Evolutionary conservation across 1,284 basidiomycete species (phyloP).

Genomic region (Coniferiporia sulphurascens): DNA sequence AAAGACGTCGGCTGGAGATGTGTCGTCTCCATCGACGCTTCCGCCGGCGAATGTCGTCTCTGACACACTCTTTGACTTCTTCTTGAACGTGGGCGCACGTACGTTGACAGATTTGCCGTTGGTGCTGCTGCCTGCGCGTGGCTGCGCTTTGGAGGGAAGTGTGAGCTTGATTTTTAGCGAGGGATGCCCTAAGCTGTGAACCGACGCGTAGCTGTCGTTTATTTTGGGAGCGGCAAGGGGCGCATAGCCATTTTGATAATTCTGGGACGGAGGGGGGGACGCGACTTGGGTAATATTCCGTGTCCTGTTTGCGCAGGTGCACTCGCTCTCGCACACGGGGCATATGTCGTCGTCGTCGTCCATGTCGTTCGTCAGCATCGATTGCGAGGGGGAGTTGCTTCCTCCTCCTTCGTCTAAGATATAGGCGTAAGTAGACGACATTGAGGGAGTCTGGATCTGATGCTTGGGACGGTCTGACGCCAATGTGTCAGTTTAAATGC

Average conservation of each 20-base stretch:
- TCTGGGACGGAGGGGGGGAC: conserved; percentile 26
- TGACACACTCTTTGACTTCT: conserved; percentile 21
- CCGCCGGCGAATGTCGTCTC: conserved; percentile 18
- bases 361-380: conserved; percentile 39
- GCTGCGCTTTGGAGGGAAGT: conserved; percentile 35
- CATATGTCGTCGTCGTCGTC: conserved; percentile 76
- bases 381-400: conserved; percentile 24
- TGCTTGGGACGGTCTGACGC: conserved; percentile 51
- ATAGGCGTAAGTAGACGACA: conserved; percentile 65
- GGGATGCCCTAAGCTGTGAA: conserved; percentile 23
- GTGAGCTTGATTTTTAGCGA: conserved; percentile 74
- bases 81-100: conserved; percentile 26
- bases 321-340: conserved; percentile 81
- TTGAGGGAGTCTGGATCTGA: conserved; percentile 51
- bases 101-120: conserved; percentile 10
- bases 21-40: conserved; percentile 20
- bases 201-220: conserved; percentile 20
- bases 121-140: neutral
- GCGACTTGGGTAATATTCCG: conserved; percentile 22
- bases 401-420: conserved; percentile 44
- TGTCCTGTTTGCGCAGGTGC: conserved; percentile 59
- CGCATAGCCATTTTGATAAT: conserved; percentile 24
- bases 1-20: conserved; percentile 19
- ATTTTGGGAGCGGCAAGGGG: conserved; percentile 23
- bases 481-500: neutral